These are phyloP conservation scores for Didymella pinodella DNA, from an alignment of 2,329 filamentous ascomycete genomes.

Conservation along the genomic window DNA sequence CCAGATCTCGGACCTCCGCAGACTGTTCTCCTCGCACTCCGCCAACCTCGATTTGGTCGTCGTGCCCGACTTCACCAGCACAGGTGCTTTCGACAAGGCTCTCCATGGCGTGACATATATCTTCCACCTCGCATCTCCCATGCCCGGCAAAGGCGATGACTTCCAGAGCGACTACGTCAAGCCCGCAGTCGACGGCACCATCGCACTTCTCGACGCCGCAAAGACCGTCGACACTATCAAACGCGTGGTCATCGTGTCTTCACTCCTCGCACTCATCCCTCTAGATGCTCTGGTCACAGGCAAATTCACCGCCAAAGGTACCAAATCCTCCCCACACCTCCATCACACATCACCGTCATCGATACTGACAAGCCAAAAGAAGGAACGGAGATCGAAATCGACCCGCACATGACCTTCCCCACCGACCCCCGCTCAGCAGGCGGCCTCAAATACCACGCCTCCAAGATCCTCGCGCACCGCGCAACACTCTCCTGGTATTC, in stretches of 20 bases:
- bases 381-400: constrained; percentile 14
- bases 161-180: constrained; percentile 31
- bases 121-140: constrained; percentile 43
- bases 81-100: constrained; percentile 22
- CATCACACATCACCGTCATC: background rate
- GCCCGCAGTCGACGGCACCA: constrained; percentile 39
- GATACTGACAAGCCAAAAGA: constrained; percentile 3
- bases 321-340: too few species aligned
- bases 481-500: constrained; percentile 32
- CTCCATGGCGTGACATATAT: constrained; percentile 36
- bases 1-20: constrained; percentile 22
- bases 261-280: constrained; percentile 28
- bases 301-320: constrained; percentile 14
- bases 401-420: constrained; percentile 19
- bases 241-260: constrained; percentile 38
- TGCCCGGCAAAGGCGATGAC: constrained; percentile 28
- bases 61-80: constrained; percentile 25
- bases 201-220: constrained; percentile 33
- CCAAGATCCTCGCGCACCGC: constrained; percentile 41
- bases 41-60: constrained; percentile 23
- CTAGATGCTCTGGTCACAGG: constrained; percentile 8
- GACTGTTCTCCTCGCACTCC: constrained; percentile 19
- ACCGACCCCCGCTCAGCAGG: constrained; percentile 9
- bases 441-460: constrained; percentile 28
- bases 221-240: constrained; percentile 33